Base-by-base conservation (phyloP, 1,139 yeast genomes). In the Sugiyamaella japonica region DNA sequence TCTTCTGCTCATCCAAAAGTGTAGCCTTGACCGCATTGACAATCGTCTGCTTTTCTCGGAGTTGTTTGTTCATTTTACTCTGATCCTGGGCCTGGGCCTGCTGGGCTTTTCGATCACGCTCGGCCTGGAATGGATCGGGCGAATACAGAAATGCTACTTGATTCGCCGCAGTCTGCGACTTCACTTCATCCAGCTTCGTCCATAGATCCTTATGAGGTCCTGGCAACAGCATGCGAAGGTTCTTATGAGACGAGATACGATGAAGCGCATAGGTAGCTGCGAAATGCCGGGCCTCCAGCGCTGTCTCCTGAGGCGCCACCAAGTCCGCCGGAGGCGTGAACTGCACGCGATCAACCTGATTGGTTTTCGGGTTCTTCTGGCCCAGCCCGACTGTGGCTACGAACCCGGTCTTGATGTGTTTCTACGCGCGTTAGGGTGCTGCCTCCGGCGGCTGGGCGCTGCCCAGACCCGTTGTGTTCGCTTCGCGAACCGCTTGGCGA, bases 191-290 rank as follows among this genome's bases (percentile, higher is more conserved):
- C 56, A 93, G 71, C 38, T 80, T 82, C 16, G 76, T 70, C 98
- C 98, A 93, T 41, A 89, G 76, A 50, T 81, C 81, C 59, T 89
- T 82, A 67, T 89, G 96, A 31, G 86, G 83, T 4, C 85, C 82
- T 0, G 98, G 98, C 23, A 93, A 76, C 63, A 89, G 85, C 90
- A 90, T 85, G 62, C 87, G 89, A 73, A 91, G 72, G 66, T 89
- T 90, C 62, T 90, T 89, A 61, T 85, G 84, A 58, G 83, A 88
- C 37, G 91, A 85, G 13, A 93, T 78, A 31, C 97, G 76, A 67
- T 84, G 91, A 59, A 93, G 70, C 0, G 93, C 91, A 64, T 85
- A 89, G 0, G 97, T 91, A 0, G 99, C 97, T 1, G 91, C 89
- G 66, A 80, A 80, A 68, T 91, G 96, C 50, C 97, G 78, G 1